Percentiles rank a stretch among this genome's conserved stretches.
These are phyloP conservation scores for Leccinum obscurum DNA, from an alignment of 768 basidiomycete species.

Conservation along the genomic window DNA sequence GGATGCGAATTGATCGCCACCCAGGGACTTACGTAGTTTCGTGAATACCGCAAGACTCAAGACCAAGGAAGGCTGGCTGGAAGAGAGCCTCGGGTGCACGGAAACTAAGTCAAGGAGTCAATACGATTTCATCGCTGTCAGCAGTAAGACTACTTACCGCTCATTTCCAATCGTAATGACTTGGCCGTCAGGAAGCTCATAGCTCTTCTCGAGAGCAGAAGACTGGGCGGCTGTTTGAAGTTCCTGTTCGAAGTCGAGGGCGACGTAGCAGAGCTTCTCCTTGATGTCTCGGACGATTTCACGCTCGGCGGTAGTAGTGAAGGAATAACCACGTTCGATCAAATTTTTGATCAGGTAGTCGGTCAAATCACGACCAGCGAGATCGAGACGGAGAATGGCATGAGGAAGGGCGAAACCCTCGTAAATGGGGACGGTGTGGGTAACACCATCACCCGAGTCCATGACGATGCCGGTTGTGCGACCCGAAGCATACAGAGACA, in stretches of 20 bases:
- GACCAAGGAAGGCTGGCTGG: constrained; percentile 58
- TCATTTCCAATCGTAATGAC: constrained; percentile 86
- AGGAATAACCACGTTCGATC: constrained; percentile 89
- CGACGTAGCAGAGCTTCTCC: constrained; percentile 91
- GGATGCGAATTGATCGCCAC: not conserved
- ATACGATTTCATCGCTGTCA: not conserved
- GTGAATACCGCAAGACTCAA: constrained; percentile 86
- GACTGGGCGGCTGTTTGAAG: constrained; percentile 88
- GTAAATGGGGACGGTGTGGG: constrained; percentile 96
- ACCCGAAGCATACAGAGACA: constrained; percentile 88
- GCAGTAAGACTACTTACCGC: constrained; percentile 36
- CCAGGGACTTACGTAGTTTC: constrained; percentile 52
- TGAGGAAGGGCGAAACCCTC: constrained; percentile 93
- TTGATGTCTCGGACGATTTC: constrained; percentile 98
- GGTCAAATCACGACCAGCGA: constrained; percentile 92
- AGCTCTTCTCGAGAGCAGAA: constrained; percentile 88
- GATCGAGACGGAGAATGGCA: constrained; percentile 89
- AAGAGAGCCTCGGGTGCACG: constrained; percentile 56
- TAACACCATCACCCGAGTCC: constrained; percentile 96
- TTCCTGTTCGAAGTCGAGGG: constrained; percentile 93
- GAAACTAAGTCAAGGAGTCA: constrained; percentile 39
- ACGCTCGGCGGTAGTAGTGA: constrained; percentile 91
- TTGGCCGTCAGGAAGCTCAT: constrained; percentile 91
- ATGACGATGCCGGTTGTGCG: constrained; percentile 94
- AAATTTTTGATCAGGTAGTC: constrained; percentile 80